Base-by-base conservation (phyloP, 768 basidiomycete genomes). In the Boletus tylopilopsis region DNA sequence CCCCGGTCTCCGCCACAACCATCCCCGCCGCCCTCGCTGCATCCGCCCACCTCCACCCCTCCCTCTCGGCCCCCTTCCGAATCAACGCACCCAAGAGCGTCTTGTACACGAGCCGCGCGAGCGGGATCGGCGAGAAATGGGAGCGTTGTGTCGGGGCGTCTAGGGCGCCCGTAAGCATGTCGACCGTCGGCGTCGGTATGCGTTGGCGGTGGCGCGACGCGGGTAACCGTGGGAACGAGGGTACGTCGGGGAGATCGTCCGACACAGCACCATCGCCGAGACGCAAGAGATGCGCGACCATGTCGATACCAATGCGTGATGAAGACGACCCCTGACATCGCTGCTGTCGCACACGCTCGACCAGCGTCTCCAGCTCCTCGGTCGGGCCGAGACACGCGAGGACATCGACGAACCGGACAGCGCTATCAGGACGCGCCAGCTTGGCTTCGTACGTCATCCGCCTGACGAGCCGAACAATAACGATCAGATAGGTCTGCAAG, bases 401-500 rank as follows among this genome's bases (percentile, higher is more conserved):
- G 22, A 67, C 62, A 36, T 68, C 64, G 21, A 57, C 55, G 13
- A 68, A 57, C 43, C 54, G 51, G 33, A 51, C 56, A 4, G 56
- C 38, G 2, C 38, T 52, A 6, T 51, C 27, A 10, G 19, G n/a
- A 4, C 47, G 37, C 13, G 42, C 32, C 4, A 43, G 44, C 18
- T 30, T 52, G 10, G 47, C 22, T 44, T 67, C 66, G 29, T 29
- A 49, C 45, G 57, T 68, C 49, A 67, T 67, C 10, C 66, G 62
- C 21, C 51, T 48, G n/a, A 68, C 66, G 55, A 81, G 55, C 45
- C 66, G 70, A 6, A 71, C 68, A 27, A 76, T 11, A 27, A 77
- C 66, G 15, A 70, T 62, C 34, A 65, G 66, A 52, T 78, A 80
- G 2, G 71, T 72, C 36, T 62, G 64, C 7, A 68, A 54, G 27